Percentiles rank a stretch among this genome's conserved stretches.
Evolutionary conservation across 1,284 basidiomycete genomes (phyloP).

Genomic region (Ustilago trichophora): DNA sequence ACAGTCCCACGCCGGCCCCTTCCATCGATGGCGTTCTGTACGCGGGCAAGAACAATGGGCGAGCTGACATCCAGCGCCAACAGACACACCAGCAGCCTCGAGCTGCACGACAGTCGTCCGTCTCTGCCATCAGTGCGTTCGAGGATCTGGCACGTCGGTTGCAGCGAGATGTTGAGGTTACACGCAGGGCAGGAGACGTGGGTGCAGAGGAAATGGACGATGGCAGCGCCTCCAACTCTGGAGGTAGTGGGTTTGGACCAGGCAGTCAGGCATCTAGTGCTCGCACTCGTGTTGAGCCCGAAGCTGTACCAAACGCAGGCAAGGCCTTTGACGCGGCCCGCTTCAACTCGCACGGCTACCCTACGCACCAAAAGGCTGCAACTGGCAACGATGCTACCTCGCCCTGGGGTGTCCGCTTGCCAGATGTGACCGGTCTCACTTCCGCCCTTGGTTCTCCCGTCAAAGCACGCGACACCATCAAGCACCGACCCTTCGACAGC

Average conservation of each 20-base stretch:
- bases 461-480: slow-evolving; percentile 34
- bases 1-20: slow-evolving; percentile 43
- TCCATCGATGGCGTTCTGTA: slow-evolving; percentile 38
- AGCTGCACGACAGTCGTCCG: slow-evolving; percentile 5
- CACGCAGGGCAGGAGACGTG: slow-evolving; percentile 7
- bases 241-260: slow-evolving; percentile 43
- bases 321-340: slow-evolving; percentile 17
- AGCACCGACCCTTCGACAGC: slow-evolving; percentile 40
- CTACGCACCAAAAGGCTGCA: slow-evolving; percentile 14
- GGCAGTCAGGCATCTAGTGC: slow-evolving; percentile 49
- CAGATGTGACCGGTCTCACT: slow-evolving; percentile 54
- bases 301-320: slow-evolving; percentile 1
- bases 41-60: slow-evolving; percentile 8
- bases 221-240: slow-evolving; percentile 42
- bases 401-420: slow-evolving; percentile 33
- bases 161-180: slow-evolving; percentile 42
- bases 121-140: slow-evolving; percentile 34
- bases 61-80: slow-evolving; percentile 10
- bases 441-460: slow-evolving; percentile 48
- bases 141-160: slow-evolving; percentile 40
- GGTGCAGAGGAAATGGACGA: slow-evolving; percentile 31
- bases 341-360: slow-evolving; percentile 39
- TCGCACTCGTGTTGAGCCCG: slow-evolving; percentile 33
- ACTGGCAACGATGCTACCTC: slow-evolving; percentile 13
- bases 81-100: slow-evolving; percentile 16